Percentiles rank a stretch among this genome's conserved stretches.
Evolutionary conservation across 2,329 filamentous ascomycete species (phyloP).

Genomic region (Paradendryphiella salina): DNA sequence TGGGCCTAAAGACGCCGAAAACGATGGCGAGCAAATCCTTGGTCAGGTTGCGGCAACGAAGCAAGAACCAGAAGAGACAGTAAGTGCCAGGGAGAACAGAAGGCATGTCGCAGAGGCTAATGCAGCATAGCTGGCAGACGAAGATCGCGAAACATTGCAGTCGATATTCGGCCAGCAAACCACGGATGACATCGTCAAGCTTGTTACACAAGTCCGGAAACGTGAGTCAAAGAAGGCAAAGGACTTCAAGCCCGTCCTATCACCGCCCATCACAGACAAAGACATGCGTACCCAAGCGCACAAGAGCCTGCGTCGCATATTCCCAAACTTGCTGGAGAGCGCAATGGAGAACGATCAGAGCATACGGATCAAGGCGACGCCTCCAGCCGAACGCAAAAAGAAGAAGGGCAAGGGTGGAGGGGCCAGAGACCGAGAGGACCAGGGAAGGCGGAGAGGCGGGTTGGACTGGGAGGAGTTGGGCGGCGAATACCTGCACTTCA

Average conservation of each 20-base stretch:
- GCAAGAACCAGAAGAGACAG: constrained; percentile 21
- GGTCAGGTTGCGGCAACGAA: constrained; percentile 3
- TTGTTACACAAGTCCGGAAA: constrained; percentile 59
- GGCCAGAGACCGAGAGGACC: constrained; percentile 25
- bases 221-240: constrained; percentile 60
- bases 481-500: constrained; percentile 88
- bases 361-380: constrained; percentile 60
- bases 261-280: constrained; percentile 62
- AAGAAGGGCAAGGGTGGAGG: constrained; percentile 30
- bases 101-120: constrained; percentile 8
- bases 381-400: constrained; percentile 44
- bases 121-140: constrained; percentile 39
- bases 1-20: constrained; percentile 14
- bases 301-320: constrained; percentile 73
- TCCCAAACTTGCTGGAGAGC: constrained; percentile 76
- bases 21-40: neutral
- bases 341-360: constrained; percentile 71
- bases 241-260: constrained; percentile 59
- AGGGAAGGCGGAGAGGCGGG: constrained; percentile 34
- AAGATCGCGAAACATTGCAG: constrained; percentile 45
- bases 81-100: constrained; percentile 6
- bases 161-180: constrained; percentile 58
- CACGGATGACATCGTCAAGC: constrained; percentile 55
- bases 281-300: constrained; percentile 66
- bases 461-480: constrained; percentile 66